A percentile compares a stretch with the other conserved stretches of the same genome.
Conservation (phyloP, 768 basidiomycete species). For the Gelatoporia subvermispora region DNA sequence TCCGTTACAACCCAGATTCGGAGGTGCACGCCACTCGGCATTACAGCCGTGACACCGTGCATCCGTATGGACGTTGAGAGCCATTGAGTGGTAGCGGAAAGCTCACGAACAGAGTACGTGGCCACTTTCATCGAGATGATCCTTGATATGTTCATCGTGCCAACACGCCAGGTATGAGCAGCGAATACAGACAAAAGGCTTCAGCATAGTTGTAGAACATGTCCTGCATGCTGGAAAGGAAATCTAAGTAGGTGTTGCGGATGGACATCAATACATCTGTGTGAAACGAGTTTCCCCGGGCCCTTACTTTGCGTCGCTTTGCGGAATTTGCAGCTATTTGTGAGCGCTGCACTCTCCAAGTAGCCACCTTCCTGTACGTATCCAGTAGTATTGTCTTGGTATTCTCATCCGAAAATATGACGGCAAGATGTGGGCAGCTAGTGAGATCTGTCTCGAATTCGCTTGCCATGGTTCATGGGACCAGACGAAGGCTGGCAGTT, state of each 20-base stretch:
- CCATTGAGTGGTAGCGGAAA: neutral
- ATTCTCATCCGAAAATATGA: slow-evolving; percentile 30
- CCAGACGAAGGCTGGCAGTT: neutral
- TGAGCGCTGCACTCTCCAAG: slow-evolving; percentile 47
- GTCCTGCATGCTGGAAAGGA: slow-evolving; percentile 59
- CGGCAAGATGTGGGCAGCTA: slow-evolving; percentile 37
- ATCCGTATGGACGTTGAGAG: neutral
- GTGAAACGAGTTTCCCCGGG: neutral
- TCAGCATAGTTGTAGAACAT: slow-evolving; percentile 49
- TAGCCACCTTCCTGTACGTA: slow-evolving; percentile 50
- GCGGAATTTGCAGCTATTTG: slow-evolving; percentile 43
- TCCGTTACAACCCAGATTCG: neutral
- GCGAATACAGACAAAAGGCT: slow-evolving; percentile 71
- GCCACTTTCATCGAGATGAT: slow-evolving; percentile 50
- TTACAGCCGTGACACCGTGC: neutral
- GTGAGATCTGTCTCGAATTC: slow-evolving; percentile 1
- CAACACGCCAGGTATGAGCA: slow-evolving; percentile 72
- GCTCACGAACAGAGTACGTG: slow-evolving; percentile 63
- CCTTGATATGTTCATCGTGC: slow-evolving; percentile 48
- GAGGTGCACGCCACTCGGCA: neutral
- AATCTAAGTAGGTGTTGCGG: slow-evolving; percentile 30
- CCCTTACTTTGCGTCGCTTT: slow-evolving; percentile 63
- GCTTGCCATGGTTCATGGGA: slow-evolving; percentile 1
- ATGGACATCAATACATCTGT: slow-evolving; percentile 2
- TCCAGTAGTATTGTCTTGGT: slow-evolving; percentile 28